A percentile compares a stretch with the other conserved stretches of the same genome.
Evolutionary conservation across 108 stramenopile species (phyloP).

Genomic region (Stephanodiscus minutulus): DNA sequence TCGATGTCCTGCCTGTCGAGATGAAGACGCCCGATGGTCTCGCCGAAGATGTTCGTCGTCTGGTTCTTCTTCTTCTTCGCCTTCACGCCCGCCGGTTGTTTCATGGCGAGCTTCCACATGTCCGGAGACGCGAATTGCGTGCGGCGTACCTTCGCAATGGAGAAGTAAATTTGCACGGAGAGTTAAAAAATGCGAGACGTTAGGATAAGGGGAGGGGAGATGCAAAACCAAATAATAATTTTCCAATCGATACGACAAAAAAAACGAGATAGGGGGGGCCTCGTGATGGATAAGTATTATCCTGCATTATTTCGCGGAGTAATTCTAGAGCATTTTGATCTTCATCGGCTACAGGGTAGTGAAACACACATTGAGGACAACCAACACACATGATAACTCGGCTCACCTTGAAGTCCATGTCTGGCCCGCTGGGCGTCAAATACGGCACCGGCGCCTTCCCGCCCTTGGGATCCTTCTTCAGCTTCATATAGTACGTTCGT

Average conservation of each 20-base stretch:
- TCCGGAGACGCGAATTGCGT: conserved; percentile 92
- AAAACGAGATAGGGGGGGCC: too few species aligned
- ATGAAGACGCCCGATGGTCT: conserved; percentile 95
- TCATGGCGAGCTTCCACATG: conserved; percentile 89
- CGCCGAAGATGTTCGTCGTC: conserved; percentile 93
- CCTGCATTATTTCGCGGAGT: too few species aligned
- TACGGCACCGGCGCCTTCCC: conserved; percentile 84
- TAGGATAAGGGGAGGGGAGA: too few species aligned
- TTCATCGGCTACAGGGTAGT: too few species aligned
- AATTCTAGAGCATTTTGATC: too few species aligned
- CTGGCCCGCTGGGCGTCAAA: conserved; percentile 93
- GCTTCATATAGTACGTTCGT: conserved; percentile 78
- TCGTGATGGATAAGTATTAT: too few species aligned
- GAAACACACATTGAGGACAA: background rate
- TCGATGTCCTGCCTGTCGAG: conserved; percentile 95
- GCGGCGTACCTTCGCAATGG: conserved; percentile 59
- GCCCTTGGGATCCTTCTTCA: conserved; percentile 87
- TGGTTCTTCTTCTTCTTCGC: conserved; percentile 90
- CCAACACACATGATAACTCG: background rate
- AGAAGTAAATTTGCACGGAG: background rate
- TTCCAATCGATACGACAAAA: too few species aligned
- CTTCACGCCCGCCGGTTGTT: conserved; percentile 72
- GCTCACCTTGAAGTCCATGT: conserved; percentile 85
- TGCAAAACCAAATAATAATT: too few species aligned
- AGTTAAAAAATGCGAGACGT: background rate